Percentiles rank a stretch among this genome's conserved stretches.
Conservation (phyloP, 1,284 basidiomycete genomes). For the Cutaneotrichosporon mucoides region DNA sequence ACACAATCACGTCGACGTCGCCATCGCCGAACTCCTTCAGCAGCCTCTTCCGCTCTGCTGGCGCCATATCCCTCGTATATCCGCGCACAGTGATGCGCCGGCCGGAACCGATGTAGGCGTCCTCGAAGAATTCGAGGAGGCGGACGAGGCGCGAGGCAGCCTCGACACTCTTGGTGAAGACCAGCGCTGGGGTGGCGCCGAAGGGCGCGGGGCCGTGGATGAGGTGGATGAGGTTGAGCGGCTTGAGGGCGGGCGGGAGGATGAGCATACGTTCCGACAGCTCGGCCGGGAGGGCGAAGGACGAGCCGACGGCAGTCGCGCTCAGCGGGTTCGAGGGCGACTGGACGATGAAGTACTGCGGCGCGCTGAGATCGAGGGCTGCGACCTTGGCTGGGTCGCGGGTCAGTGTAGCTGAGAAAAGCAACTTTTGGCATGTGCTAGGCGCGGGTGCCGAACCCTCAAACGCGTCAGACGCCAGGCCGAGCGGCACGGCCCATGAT, state of each 20-base stretch:
- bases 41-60: slow-evolving; percentile 68
- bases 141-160: slow-evolving; percentile 77
- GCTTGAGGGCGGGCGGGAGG: slow-evolving; percentile 74
- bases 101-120: slow-evolving; percentile 46
- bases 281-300: slow-evolving; percentile 75
- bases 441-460: slow-evolving; percentile 18
- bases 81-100: slow-evolving; percentile 56
- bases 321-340: slow-evolving; percentile 28
- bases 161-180: slow-evolving; percentile 95
- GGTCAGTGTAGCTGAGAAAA: slow-evolving; percentile 95
- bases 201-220: slow-evolving; percentile 53
- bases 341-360: slow-evolving; percentile 86
- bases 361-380: slow-evolving; percentile 69
- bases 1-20: slow-evolving; percentile 86
- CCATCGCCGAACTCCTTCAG: slow-evolving; percentile 75
- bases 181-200: slow-evolving; percentile 56
- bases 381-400: slow-evolving; percentile 89
- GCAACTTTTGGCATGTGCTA: slow-evolving; percentile 76
- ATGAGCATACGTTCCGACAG: slow-evolving; percentile 81
- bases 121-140: slow-evolving; percentile 78
- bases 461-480: slow-evolving; percentile 24
- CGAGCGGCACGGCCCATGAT: slow-evolving; percentile 45
- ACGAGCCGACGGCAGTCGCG: slow-evolving; percentile 52
- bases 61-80: slow-evolving; percentile 82
- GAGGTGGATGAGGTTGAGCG: slow-evolving; percentile 82